Base-by-base conservation (phyloP, 768 basidiomycete genomes). In the Mycena albidolilacea region DNA sequence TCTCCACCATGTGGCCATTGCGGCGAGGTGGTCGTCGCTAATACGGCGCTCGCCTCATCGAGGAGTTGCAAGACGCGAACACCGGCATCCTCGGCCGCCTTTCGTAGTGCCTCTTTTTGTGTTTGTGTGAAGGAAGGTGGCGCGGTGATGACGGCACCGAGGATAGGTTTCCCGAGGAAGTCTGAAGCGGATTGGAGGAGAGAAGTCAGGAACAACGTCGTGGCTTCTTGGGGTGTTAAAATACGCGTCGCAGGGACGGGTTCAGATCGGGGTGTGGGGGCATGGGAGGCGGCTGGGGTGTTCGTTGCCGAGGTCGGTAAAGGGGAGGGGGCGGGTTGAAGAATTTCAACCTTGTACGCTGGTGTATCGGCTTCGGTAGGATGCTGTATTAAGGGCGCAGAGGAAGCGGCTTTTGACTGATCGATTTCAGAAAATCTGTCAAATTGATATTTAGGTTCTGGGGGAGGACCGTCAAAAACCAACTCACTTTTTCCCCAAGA, bases 101-200 rank as follows among this genome's bases (percentile, higher is more conserved):
- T 86, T 74, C 88, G 86, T 21, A 98, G 86, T 0, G 95, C 96
- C 6, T 85, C 86, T 73, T 88, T 87, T 82, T 97, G 95, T 2
- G 81, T 81, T 9, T 89, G 85, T 37, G 90, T 87, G 81, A 97
- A 98, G 83, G 88, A 92, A 2, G 91, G 81, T 0, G 97, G 96
- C 8, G 94, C 88, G 66, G 91, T 90, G 80, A 99, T 90, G 69
- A 98, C 97, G 30, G 95, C 94, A 52, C 94, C 94, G 55, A 90
- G 83, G 44, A 95, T 86, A 38, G 90, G 88, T 79, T 90, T 91
- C 14, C 96, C 96, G 14, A 99, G 88, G 83, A 97, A 99, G 80
- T 97, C 96, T 76, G 92, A 90, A 7, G 97, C 97, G 46, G 95
- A 97, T 74, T 93, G 87, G 72, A 96, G 83, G 43, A 99, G 90